Conservation (phyloP, 2,329 filamentous ascomycete genomes). For the Fusarium nematophilum region DNA sequence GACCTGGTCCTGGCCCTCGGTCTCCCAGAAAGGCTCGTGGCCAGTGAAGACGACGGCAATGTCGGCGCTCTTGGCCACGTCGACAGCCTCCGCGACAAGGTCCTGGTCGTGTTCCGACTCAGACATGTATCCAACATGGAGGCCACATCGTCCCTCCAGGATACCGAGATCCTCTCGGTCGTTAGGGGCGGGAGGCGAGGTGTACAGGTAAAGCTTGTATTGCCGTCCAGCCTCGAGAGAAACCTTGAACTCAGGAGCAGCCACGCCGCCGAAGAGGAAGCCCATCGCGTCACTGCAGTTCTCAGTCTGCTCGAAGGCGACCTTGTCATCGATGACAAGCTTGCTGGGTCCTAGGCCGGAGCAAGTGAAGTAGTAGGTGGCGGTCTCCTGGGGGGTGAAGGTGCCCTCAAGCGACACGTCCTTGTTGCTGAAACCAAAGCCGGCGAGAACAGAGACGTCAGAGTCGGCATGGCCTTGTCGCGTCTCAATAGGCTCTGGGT, state of each 20-base stretch:
- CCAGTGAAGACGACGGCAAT: conserved; percentile 68
- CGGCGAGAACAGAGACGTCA: conserved; percentile 36
- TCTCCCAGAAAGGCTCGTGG: conserved; percentile 62
- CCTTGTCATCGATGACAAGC: conserved; percentile 46
- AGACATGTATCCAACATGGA: conserved; percentile 48
- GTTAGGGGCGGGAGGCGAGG: conserved; percentile 42
- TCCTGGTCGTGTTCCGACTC: conserved; percentile 50
- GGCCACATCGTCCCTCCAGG: conserved; percentile 47
- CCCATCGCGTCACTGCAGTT: conserved; percentile 50
- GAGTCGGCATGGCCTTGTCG: conserved; percentile 43
- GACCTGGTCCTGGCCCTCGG: conserved; percentile 74
- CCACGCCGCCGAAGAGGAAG: conserved; percentile 47
- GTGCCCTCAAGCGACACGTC: conserved; percentile 46
- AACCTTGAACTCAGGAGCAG: conserved; percentile 47
- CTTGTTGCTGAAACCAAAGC: conserved; percentile 41
- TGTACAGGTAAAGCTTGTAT: conserved; percentile 48
- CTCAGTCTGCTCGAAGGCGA: conserved; percentile 47
- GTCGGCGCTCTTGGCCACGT: conserved; percentile 68
- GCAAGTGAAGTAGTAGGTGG: conserved; percentile 47
- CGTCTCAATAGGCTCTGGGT: conserved; percentile 38
- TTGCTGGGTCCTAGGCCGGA: conserved; percentile 47
- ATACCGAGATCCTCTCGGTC: conserved; percentile 45
- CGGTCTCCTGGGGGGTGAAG: conserved; percentile 46
- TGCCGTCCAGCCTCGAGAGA: conserved; percentile 43
- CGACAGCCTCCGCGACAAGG: conserved; percentile 61